Base-by-base conservation (phyloP, 139 green algal genomes). In the Eudorina sp. region DNA sequence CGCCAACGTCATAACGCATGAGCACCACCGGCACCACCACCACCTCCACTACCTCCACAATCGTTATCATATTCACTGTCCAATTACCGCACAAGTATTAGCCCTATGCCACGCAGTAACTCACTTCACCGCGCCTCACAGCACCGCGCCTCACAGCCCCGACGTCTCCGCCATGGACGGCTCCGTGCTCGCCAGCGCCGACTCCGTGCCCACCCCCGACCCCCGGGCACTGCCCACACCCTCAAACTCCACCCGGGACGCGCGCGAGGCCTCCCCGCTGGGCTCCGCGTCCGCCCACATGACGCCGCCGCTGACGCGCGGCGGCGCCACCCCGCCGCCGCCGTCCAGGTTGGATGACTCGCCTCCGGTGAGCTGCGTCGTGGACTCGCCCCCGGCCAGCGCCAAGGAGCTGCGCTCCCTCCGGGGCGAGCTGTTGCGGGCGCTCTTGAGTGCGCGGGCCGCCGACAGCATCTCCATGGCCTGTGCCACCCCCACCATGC, bases 401-500 rank as follows among this genome's bases (percentile, higher is more conserved):
- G 43, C 73, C 3, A 48, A 7, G 5, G 73, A 62, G 43, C 29
- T 53, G 7, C 70, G 40, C 40, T 53, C 75, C 77, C 77, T 36
- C 9, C 53, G 53, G 6, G 53, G 77, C 21, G 77, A 72, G 53
- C 38, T 43, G 78, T 43, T 45, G 7, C 78, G 55, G 46, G 36
- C 55, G 40, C 55, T 40, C 78, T 74, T 74, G 29, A 53, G 34
- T 8, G 58, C 13, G 16, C 78, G 78, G 18, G 48, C 78, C 14
- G 58, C 55, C 3, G 78, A 55, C 23, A 85, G 41, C 36, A 85
- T 46, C 53, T 85, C 78, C 11, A 85, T 75, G 25, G 55, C 80
- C 41, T 66, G 45, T 31, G 64, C 25, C 2, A 68, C 23, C 21
- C 55, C 69, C 40, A 74, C 51, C 45, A 66, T 69, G 64, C 81